phyloP scores from a whole-genome alignment of 2,329 filamentous ascomycete genomes.

The Diaporthe aspalathi region DNA sequence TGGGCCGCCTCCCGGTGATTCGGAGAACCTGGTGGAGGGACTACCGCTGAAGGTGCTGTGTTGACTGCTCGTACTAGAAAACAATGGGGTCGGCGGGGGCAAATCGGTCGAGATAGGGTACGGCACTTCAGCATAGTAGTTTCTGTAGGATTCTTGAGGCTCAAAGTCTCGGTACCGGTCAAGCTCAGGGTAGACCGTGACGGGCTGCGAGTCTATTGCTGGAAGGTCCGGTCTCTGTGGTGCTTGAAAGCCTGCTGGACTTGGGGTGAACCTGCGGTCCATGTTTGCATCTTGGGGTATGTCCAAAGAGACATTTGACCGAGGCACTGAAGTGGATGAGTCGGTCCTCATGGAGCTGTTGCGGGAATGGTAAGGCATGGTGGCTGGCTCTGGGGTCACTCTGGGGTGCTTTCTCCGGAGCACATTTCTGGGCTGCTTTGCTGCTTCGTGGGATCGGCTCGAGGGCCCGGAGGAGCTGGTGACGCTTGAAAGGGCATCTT shows the following conservation, averaged over 20 bases:
- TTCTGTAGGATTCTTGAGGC: slow-evolving; percentile 50
- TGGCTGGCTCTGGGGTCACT: slow-evolving; percentile 53
- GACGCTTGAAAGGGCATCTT: slow-evolving; percentile 46
- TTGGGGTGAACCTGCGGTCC: slow-evolving; percentile 57
- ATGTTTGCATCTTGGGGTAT: slow-evolving; percentile 49
- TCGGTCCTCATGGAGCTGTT: slow-evolving; percentile 52
- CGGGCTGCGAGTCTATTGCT: slow-evolving; percentile 52
- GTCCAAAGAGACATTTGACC: slow-evolving; percentile 52
- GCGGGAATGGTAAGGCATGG: slow-evolving; percentile 49
- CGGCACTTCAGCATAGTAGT: slow-evolving; percentile 58
- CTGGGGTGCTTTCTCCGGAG: slow-evolving; percentile 63
- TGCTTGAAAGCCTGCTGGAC: slow-evolving; percentile 56
- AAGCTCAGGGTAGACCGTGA: slow-evolving; percentile 68
- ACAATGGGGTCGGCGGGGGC: slow-evolving; percentile 74
- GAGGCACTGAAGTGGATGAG: slow-evolving; percentile 57
- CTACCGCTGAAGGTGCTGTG: slow-evolving; percentile 73
- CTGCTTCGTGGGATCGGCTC: slow-evolving; percentile 48
- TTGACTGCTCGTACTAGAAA: slow-evolving; percentile 68
- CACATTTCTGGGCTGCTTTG: slow-evolving; percentile 54
- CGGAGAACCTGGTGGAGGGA: slow-evolving; percentile 80
- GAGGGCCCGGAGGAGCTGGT: slow-evolving; percentile 49
- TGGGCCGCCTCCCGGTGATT: slow-evolving; percentile 74
- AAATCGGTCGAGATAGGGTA: slow-evolving; percentile 72
- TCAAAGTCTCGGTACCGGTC: slow-evolving; percentile 68
- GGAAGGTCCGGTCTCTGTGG: slow-evolving; percentile 56